Conservation (phyloP, 2,329 filamentous ascomycete species). For the Curvularia verruculosa region DNA sequence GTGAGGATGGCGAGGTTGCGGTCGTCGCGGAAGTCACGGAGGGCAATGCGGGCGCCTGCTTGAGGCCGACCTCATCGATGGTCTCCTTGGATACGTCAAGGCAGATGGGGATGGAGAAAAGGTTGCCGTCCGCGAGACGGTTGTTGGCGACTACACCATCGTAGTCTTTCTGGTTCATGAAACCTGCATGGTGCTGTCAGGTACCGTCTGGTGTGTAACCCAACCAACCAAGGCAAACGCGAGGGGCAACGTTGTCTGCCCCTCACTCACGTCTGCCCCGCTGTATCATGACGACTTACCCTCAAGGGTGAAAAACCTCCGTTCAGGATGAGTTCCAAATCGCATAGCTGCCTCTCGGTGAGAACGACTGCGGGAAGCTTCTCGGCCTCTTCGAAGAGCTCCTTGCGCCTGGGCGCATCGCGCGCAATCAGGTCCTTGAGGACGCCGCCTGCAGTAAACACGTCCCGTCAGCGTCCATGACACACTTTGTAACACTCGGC, state of each 20-base stretch:
- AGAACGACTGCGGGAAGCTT: conserved; percentile 82
- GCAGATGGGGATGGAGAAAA: conserved; percentile 97
- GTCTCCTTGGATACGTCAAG: conserved; percentile 80
- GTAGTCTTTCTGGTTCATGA: conserved; percentile 98
- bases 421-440: conserved; percentile 97
- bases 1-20: conserved; percentile 94
- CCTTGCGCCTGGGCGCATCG: conserved; percentile 79
- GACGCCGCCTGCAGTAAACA: conserved; percentile 69
- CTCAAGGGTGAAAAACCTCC: conserved; percentile 96
- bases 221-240: conserved; percentile 36
- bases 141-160: conserved; percentile 88
- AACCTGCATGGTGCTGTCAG: conserved; percentile 63
- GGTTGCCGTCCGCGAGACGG: conserved; percentile 83
- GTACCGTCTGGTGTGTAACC: not conserved
- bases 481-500: not conserved
- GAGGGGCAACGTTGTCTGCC: conserved; percentile 28
- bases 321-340: conserved; percentile 95
- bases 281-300: conserved; percentile 62
- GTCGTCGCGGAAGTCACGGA: conserved; percentile 96
- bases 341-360: conserved; percentile 93
- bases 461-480: conserved; percentile 25
- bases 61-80: conserved; percentile 76
- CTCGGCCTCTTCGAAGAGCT: conserved; percentile 86
- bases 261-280: conserved; percentile 11
- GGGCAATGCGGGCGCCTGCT: conserved; percentile 79